Base-by-base conservation (phyloP, 257 asterid genomes). In the Ballota nigra region DNA sequence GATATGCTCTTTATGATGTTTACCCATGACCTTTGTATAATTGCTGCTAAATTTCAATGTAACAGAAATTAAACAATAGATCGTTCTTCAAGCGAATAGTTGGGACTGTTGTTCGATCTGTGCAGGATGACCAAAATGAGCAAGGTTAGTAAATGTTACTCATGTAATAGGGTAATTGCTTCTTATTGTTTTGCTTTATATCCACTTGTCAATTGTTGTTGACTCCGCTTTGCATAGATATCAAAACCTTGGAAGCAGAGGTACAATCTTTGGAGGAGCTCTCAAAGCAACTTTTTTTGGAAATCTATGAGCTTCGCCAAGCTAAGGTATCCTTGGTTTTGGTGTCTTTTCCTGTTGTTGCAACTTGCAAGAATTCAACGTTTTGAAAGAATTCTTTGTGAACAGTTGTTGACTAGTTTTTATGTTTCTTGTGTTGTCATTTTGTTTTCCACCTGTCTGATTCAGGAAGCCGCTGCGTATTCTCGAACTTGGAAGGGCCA, bases 401-500 rank as follows among this genome's bases (percentile, higher is more conserved):
- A 45, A 56, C 34, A 19, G 33, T 10, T 76, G 53, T 67, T 53
- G 63, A 20, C 70, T 64, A 20, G 11, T 52, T 53, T 71, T 41
- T 60, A 16, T 68, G 49, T 58, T 63, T 60, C 63, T 70, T 70
- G 63, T 31, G 43, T 41, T 61, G 49, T 24, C 60, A 16, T 51
- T 18, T 41, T 53, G 11, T 13, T 66, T 66, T 53, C 56, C 51
- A 12, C 52, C 26, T 72, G 63, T 73, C 68, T 72, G 43, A 53
- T 77, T 47, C 92, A 95, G 99, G 98, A 95, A 84, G 99, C 99
- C 82, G 99, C 99, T 71, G 94, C 97, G 22, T 95, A 89, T 86
- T 95, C 99, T 77, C 92, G 99, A 72, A 95, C 98, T 33, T 95
- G 99, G 99, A 95, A 80, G 90, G 99, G 99, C 67, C 99, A 95